phyloP scores from a whole-genome alignment of 306 rosid species.

The Lathyrus aphaca region DNA sequence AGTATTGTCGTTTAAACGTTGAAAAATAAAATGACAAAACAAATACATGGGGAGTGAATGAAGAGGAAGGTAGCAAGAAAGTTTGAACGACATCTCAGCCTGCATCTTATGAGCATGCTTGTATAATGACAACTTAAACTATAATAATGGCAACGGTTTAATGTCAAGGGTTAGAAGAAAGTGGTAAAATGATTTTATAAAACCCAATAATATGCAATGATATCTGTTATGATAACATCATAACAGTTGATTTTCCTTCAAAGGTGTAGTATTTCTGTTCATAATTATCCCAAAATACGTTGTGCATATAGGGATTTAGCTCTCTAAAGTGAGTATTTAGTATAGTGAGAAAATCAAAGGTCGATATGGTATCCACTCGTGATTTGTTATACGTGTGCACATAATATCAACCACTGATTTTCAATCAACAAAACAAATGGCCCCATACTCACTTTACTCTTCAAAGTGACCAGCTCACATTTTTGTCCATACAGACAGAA shows the following conservation, averaged over 20 bases:
- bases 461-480: too few relatives aligned
- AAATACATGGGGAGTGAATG: conserved; percentile 3
- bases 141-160: neutral
- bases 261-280: neutral
- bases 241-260: neutral
- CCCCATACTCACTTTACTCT: too few relatives aligned
- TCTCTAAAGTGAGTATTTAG: too few relatives aligned
- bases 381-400: too few relatives aligned
- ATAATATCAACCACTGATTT: too few relatives aligned
- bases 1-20: conserved; percentile 4
- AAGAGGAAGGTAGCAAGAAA: conserved; percentile 12
- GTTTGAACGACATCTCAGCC: conserved; percentile 8
- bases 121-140: conserved; percentile 5
- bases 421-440: too few relatives aligned
- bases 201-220: conserved; percentile 12
- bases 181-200: conserved; percentile 7
- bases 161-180: neutral
- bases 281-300: neutral
- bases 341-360: too few relatives aligned
- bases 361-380: too few relatives aligned
- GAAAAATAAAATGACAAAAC: neutral
- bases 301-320: neutral
- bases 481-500: neutral
- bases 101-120: conserved; percentile 20
- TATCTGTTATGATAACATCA: too few relatives aligned